A percentile compares a stretch with the other conserved stretches of the same genome.
These are phyloP conservation scores for Murraya koenigii DNA, from an alignment of 345 rosid genomes.

Conservation along the genomic window DNA sequence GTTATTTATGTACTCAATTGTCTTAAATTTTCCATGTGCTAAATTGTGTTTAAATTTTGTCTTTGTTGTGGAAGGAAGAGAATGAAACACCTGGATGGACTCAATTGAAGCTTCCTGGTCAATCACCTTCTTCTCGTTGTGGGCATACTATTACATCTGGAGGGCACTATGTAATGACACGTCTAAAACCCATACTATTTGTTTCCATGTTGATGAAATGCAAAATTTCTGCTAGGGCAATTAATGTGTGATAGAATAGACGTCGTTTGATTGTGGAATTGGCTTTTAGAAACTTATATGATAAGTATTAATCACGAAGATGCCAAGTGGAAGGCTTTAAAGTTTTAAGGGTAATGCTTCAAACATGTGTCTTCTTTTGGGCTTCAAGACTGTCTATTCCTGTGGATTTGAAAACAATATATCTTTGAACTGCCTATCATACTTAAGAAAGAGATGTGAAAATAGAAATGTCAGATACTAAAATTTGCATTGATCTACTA, in stretches of 20 bases:
- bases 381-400: neutral
- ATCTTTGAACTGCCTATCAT: neutral
- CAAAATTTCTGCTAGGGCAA: neutral
- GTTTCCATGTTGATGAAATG: neutral
- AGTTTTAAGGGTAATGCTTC: neutral
- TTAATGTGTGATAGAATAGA: neutral
- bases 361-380: neutral
- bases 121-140: conserved; percentile 91
- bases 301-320: neutral
- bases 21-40: conserved; percentile 16
- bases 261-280: neutral
- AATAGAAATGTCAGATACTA: neutral
- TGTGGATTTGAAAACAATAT: neutral
- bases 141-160: conserved; percentile 92
- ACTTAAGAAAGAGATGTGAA: neutral
- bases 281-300: neutral
- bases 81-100: conserved; percentile 98
- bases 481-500: neutral
- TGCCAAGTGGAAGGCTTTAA: neutral
- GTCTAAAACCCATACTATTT: conserved; percentile 19
- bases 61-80: conserved; percentile 87
- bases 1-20: conserved; percentile 7
- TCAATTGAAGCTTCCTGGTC: conserved; percentile 98
- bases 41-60: conserved; percentile 27
- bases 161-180: conserved; percentile 75